Evolutionary conservation across 1,284 basidiomycete genomes (phyloP), one percentile per base, ranked within the genome.

Genomic region (Apiotrichum mycotoxinovorans): DNA sequence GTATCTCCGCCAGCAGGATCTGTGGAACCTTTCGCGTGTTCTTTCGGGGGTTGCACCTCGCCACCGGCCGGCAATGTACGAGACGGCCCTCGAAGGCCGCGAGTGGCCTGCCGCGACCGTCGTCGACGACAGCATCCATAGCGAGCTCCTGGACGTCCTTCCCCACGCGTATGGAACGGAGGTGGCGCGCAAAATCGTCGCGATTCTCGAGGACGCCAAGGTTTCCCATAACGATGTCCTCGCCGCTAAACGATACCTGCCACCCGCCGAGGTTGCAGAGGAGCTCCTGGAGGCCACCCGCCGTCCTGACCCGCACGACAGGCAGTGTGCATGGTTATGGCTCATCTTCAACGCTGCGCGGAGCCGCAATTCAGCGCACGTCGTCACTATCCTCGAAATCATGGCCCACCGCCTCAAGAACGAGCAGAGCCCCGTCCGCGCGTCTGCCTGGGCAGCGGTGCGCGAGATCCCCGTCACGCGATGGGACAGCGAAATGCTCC

Each of bases 361-460:
- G 17, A 3, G 17, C 7, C 10, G 23, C 17, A 42, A 42, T 11
- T 15, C 51, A 3, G 22, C 20, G 15, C 20, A 20, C 14, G 7
- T 52, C 22, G 23, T 30, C 7, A 26, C 4, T 12, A 41, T 22
- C 11, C 5, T 41, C 11, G 41, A 23, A 2, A n/a, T n/a, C 22
- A 30, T 34, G 0, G 42, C 41, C 4, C 5, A 34, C 17, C 41
- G 41, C 4, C 30, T 43, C 9, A 30, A 41, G 30, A 52, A 52
- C 33, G 51, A 52, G 23, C 51, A 52, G 33, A 33, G 10, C 11
- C 30, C 33, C 9, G 41, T 52, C 22, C 51, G 51, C 41, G 9
- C 0, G 5, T 4, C 1, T 3, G 33, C 41, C 2, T 10, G 44
- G 17, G 2, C 3, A 1, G 20, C 41, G 4, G 23, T 52, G 2